phyloP scores from a whole-genome alignment of 192 early-diverging fungal species.

The Podila epigama region DNA sequence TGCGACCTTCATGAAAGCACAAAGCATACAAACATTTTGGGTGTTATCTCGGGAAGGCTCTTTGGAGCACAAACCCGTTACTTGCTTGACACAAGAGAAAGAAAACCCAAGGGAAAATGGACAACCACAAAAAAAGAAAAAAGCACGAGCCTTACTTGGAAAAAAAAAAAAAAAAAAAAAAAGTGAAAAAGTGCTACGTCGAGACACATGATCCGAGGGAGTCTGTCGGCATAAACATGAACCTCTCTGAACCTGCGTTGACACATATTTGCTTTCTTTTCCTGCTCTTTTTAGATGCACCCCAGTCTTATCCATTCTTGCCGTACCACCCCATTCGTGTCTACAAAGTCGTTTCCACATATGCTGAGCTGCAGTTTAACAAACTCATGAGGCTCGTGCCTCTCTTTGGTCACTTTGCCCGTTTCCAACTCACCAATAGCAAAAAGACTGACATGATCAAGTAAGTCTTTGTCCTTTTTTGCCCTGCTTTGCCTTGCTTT shows the following conservation, averaged over 20 bases:
- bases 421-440: constrained; percentile 48
- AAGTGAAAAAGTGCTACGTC: too few species aligned
- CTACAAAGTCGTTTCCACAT: constrained; percentile 48
- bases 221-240: background rate
- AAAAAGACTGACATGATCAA: constrained; percentile 48
- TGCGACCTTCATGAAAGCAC: too few species aligned
- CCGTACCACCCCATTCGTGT: constrained; percentile 48
- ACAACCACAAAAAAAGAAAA: too few species aligned
- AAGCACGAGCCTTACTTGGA: too few species aligned
- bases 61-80: too few species aligned
- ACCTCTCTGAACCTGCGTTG: background rate
- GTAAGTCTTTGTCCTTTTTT: constrained; percentile 12
- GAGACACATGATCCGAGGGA: background rate
- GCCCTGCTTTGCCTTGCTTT: background rate
- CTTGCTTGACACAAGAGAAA: too few species aligned
- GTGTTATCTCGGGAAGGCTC: too few species aligned
- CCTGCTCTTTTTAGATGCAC: constrained; percentile 15
- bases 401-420: constrained; percentile 46
- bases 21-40: too few species aligned
- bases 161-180: too few species aligned
- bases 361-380: constrained; percentile 38
- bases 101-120: too few species aligned
- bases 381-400: constrained; percentile 46
- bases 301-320: constrained; percentile 38
- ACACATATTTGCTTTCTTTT: background rate